Base-by-base conservation (phyloP, 768 basidiomycete genomes). In the Daedaleopsis sinensis region DNA sequence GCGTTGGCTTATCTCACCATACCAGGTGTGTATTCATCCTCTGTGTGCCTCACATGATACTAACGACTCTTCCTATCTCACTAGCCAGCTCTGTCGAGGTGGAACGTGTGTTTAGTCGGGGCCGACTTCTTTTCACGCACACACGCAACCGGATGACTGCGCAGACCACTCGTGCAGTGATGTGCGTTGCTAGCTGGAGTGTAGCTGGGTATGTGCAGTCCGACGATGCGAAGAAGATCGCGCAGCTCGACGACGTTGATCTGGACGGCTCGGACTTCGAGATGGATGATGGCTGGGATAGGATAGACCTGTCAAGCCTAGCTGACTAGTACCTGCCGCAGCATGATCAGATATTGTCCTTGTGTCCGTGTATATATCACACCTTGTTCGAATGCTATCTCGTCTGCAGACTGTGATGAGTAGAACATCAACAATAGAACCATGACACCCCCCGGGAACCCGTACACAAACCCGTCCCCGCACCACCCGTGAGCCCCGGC, bases 1-100 rank as follows among this genome's bases (percentile, higher is more conserved):
- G 77, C 72, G 8, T 49, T 74, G 0, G 72, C 78, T 50, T 77
- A 77, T 72, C 51, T 56, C n/a, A 12, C 38, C 2, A 49, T 55
- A 16, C 21, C 37, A 4, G 49, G 38, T 52, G 32, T n/a, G 50
- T 43, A 12, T 38, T 49, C n/a, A n/a, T n/a, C n/a, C n/a, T n/a
- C n/a, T n/a, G n/a, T n/a, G n/a, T n/a, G n/a, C n/a, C n/a, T n/a
- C n/a, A n/a, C n/a, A n/a, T n/a, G n/a, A n/a, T n/a, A n/a, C n/a
- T n/a, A n/a, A n/a, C n/a, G n/a, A n/a, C n/a, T n/a, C 18, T 9
- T 46, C 2, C 18, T 9, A 18, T 46, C n/a, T 43, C 21, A 46
- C 44, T n/a, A 46, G 44, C 44, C 9, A 46, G n/a, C 8, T 46
- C 44, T 16, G 44, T 46, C 8, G 44, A 46, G 18, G 44, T 46